Conservation (phyloP, 805 yeast species). For the Ogataea trehalophila region DNA sequence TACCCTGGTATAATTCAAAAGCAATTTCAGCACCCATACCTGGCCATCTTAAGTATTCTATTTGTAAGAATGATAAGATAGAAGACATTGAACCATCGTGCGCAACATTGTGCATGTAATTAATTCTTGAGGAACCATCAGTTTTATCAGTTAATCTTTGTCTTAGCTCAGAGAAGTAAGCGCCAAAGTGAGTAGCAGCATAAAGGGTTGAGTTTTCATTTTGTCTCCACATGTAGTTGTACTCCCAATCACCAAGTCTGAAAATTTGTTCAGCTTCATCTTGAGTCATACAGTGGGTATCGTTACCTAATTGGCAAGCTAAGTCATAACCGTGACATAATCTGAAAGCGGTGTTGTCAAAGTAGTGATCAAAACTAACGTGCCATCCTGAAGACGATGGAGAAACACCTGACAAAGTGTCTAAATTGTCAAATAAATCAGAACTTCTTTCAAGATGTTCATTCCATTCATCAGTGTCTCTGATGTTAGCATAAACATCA, state of each 20-base stretch:
- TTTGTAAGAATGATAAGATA: constrained; percentile 32
- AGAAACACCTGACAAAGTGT: constrained; percentile 26
- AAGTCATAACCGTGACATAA: constrained; percentile 34
- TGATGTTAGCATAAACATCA: constrained; percentile 21
- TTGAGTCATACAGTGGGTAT: constrained; percentile 23
- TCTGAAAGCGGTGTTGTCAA: constrained; percentile 37
- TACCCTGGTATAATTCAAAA: constrained; percentile 34
- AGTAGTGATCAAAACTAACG: constrained; percentile 34
- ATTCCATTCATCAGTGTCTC: constrained; percentile 31
- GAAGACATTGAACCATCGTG: constrained; percentile 38
- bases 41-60: constrained; percentile 38
- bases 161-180: constrained; percentile 34
- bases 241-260: constrained; percentile 41
- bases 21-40: constrained; percentile 43
- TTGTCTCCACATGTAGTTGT: constrained; percentile 34
- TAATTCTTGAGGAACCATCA: constrained; percentile 24
- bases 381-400: constrained; percentile 21
- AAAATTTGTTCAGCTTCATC: constrained; percentile 35
- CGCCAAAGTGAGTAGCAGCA: constrained; percentile 32
- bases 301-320: constrained; percentile 20
- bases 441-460: constrained; percentile 30
- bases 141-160: constrained; percentile 26
- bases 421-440: constrained; percentile 25
- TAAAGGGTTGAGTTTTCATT: constrained; percentile 32
- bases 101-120: constrained; percentile 38